A percentile compares a stretch with the other conserved stretches of the same genome.
Evolutionary conservation across 257 asterid genomes (phyloP).

Genomic region (Solanum peruvianum): DNA sequence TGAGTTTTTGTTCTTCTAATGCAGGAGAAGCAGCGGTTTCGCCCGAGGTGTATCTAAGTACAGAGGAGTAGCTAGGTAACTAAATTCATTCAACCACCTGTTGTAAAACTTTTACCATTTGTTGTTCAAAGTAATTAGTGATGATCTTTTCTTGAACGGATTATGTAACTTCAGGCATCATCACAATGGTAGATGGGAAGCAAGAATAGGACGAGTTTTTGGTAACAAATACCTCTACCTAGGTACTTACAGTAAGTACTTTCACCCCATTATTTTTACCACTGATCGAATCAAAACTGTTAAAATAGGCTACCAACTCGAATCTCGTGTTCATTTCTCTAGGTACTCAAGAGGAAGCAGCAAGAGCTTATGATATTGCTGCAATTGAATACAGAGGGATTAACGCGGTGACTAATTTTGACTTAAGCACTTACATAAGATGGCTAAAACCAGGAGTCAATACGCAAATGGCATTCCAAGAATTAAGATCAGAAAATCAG

Average conservation of each 20-base stretch:
- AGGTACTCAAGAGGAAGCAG: conserved; percentile 86
- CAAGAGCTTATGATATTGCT: conserved; percentile 62
- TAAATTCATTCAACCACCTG: not conserved
- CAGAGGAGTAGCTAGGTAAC: conserved; percentile 69
- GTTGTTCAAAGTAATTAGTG: not conserved
- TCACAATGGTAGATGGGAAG: conserved; percentile 80
- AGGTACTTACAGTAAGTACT: conserved; percentile 47
- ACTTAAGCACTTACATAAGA: conserved; percentile 44
- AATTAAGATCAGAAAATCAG: conserved; percentile 2
- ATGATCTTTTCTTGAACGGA: not conserved
- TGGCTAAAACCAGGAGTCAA: conserved; percentile 35
- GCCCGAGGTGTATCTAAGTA: conserved; percentile 72
- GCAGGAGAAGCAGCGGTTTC: conserved; percentile 79
- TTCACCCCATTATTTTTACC: not conserved
- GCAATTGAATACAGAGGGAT: conserved; percentile 70
- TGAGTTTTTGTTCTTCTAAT: not conserved
- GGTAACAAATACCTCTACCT: conserved; percentile 69
- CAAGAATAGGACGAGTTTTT: conserved; percentile 61
- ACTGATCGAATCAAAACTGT: not conserved
- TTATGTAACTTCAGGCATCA: conserved; percentile 35
- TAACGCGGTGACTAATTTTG: conserved; percentile 64
- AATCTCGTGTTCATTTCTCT: not conserved
- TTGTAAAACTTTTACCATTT: not conserved
- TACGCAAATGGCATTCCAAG: conserved; percentile 9
- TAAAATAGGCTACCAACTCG: not conserved